Base-by-base conservation (phyloP, 1,139 yeast species). In the Tardiomyces blankii region DNA sequence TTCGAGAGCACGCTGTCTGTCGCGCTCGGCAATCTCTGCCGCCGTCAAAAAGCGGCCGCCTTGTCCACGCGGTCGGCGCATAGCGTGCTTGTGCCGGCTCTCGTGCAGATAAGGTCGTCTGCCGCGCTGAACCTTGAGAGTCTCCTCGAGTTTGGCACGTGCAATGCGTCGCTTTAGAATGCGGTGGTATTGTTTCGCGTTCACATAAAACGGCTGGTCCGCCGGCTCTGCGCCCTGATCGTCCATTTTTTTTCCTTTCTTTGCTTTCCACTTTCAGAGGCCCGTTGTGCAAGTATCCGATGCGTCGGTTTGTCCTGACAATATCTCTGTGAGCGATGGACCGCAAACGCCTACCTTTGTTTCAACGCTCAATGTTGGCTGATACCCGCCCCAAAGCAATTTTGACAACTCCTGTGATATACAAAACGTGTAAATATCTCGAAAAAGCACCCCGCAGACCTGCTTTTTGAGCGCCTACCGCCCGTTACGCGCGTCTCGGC, bases 51-150 rank as follows among this genome's bases (percentile, higher is more conserved):
- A 93, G 50, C 98, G 72, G 2, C 99, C 99, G 28, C 98, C 98
- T 66, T 91, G 97, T 27, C 99, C 99, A 58, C 99, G 77, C 14
- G 98, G 98, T 64, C 99, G 77, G 61, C 98, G 76, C 98, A 93
- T 91, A 18, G 99, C 99, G 64, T 93, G 99, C 63, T 91, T 91
- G 65, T 93, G 99, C 57, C 99, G 77, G 16, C 96, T 87, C 65
- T 93, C 98, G 63, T 93, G 99, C 46, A 93, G 67, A 62, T 93
- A 93, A 2, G 98, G 98, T 60, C 84, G 83, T 54, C 97, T 77
- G 8, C 94, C 94, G 52, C 96, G 75, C 21, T 94, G 93, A 9
- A 85, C 85, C 60, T 86, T 83, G 51, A 91, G 73, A 43, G 80
- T 77, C 59, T 91, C 97, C 60, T 91, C 98, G 45, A 91, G 73